A percentile compares a stretch with the other conserved stretches of the same genome.
Conservation (phyloP, 2,329 filamentous ascomycete genomes). For the Lithohypha guttulata region DNA sequence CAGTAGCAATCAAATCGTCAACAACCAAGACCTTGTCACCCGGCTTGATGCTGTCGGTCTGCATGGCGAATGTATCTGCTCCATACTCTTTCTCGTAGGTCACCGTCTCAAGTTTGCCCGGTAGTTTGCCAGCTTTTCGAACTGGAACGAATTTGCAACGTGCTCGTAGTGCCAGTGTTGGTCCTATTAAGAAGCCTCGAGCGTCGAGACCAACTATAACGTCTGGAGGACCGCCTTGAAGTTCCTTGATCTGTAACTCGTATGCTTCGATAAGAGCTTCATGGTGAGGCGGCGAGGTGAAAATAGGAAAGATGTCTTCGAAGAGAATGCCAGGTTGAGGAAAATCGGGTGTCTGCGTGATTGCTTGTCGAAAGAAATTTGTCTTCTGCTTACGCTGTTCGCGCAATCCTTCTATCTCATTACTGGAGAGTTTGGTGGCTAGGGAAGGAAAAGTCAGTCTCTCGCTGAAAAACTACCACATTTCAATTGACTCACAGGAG, state of each 20-base stretch:
- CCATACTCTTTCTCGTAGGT: conserved; percentile 94
- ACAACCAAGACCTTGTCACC: conserved; percentile 88
- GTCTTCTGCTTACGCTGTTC: conserved; percentile 12
- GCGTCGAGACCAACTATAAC: conserved; percentile 90
- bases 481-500: conserved; percentile 18
- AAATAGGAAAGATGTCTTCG: conserved; percentile 95
- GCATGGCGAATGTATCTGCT: conserved; percentile 91
- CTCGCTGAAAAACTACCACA: no score
- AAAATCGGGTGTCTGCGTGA: conserved; percentile 9
- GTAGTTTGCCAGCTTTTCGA: conserved; percentile 90
- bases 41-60: conserved; percentile 68
- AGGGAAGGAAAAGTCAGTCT: no score
- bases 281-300: conserved; percentile 66
- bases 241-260: conserved; percentile 65
- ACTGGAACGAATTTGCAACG: conserved; percentile 85
- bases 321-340: conserved; percentile 60
- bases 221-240: conserved; percentile 56
- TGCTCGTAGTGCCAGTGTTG: conserved; percentile 70
- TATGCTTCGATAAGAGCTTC: conserved; percentile 69
- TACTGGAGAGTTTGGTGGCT: conserved; percentile 23
- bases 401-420: conserved; percentile 17
- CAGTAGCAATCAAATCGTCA: conserved; percentile 97
- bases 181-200: conserved; percentile 90
- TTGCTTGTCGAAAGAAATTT: conserved; percentile 6
- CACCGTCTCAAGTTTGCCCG: conserved; percentile 75